Conservation (phyloP, 2,329 filamentous ascomycete genomes). For the Botrytis aclada region DNA sequence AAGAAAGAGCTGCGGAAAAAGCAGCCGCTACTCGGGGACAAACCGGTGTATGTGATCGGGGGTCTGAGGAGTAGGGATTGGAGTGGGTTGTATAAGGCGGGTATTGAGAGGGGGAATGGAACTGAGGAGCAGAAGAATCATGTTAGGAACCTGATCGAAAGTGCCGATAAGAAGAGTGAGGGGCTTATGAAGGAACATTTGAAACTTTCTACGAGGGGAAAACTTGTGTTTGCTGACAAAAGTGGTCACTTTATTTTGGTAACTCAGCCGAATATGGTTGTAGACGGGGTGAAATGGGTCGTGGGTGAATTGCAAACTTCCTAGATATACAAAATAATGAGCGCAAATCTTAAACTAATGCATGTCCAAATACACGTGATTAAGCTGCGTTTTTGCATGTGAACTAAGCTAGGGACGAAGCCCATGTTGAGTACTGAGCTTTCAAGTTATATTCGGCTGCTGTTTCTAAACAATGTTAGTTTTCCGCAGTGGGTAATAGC, state of each 20-base stretch:
- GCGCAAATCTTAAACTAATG: not conserved
- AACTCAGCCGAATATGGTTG: slow-evolving; percentile 39
- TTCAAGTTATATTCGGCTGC: not conserved
- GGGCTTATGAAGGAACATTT: slow-evolving; percentile 35
- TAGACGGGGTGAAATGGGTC: slow-evolving; percentile 35
- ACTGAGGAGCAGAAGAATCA: slow-evolving; percentile 36
- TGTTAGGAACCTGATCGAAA: slow-evolving; percentile 34
- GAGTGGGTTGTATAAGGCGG: slow-evolving; percentile 35
- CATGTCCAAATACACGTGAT: not conserved
- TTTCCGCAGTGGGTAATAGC: not conserved
- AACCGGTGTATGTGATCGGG: slow-evolving; percentile 25
- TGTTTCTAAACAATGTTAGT: not conserved
- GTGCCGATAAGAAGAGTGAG: slow-evolving; percentile 34
- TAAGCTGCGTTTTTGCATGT: not conserved
- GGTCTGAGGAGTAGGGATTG: not conserved
- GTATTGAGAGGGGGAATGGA: slow-evolving; percentile 38
- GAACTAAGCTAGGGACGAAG: not conserved
- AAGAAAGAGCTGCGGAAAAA: slow-evolving; percentile 33
- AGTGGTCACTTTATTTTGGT: slow-evolving; percentile 41
- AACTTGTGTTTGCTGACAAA: slow-evolving; percentile 35
- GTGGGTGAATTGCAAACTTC: not conserved
- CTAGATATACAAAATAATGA: not conserved
- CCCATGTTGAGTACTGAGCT: not conserved
- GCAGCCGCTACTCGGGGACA: slow-evolving; percentile 32
- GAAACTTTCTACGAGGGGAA: slow-evolving; percentile 35